phyloP scores from a whole-genome alignment of 441 rosid species.

The Adansonia rubrostipa region DNA sequence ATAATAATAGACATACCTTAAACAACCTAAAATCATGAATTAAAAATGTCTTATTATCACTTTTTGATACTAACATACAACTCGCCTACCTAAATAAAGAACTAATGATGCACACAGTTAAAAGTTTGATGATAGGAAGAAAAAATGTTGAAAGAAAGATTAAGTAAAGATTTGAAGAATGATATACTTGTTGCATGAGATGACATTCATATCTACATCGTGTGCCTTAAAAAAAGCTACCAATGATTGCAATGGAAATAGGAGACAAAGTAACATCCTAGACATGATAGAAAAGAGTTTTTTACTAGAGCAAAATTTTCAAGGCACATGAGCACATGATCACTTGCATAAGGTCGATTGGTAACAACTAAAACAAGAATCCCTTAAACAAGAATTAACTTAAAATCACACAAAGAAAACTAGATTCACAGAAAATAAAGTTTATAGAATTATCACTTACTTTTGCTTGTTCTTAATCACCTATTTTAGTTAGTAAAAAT shows the following conservation, averaged over 20 bases:
- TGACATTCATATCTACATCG: constrained; percentile 86
- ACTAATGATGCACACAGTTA: constrained; percentile 29
- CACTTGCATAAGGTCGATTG: constrained; percentile 85
- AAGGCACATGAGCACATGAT: constrained; percentile 93
- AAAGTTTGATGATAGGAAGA: constrained; percentile 17
- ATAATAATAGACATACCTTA: constrained; percentile 40
- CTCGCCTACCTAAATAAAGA: constrained; percentile 69
- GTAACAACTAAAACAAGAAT: constrained; percentile 95
- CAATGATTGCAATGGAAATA: too few species aligned
- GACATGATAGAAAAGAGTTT: constrained; percentile 3
- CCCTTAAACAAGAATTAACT: constrained; percentile 52
- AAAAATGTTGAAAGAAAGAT: background rate
- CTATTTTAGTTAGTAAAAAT: constrained; percentile 93
- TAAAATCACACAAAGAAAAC: constrained; percentile 8
- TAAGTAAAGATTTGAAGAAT: constrained; percentile 1
- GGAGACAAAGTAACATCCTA: too few species aligned
- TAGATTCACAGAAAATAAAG: constrained; percentile 8
- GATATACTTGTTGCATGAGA: constrained; percentile 90
- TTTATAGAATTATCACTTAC: constrained; percentile 38
- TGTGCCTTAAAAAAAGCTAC: constrained; percentile 71
- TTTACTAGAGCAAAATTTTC: constrained; percentile 89
- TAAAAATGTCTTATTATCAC: constrained; percentile 92
- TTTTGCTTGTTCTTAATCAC: constrained; percentile 85
- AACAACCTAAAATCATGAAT: constrained; percentile 84
- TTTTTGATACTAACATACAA: constrained; percentile 90